These are phyloP conservation scores for Candida orba DNA, from an alignment of 805 yeast species.

Conservation along the genomic window DNA sequence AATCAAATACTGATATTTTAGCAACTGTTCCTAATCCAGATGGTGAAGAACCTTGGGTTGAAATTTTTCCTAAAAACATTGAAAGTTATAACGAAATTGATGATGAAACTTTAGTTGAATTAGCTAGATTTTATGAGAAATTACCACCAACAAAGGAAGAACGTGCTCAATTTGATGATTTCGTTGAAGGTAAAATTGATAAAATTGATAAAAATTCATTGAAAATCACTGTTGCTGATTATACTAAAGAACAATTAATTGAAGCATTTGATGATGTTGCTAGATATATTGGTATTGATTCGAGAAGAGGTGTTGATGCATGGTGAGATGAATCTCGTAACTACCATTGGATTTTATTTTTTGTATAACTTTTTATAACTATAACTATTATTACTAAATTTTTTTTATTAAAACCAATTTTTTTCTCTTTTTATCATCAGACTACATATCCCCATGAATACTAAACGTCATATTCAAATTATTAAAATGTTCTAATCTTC, in stretches of 20 bases:
- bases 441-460: too few species aligned
- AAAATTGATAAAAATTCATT: conserved; percentile 28
- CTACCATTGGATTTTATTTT: too few species aligned
- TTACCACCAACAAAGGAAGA: conserved; percentile 58
- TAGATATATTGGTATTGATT: conserved; percentile 55
- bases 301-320: conserved; percentile 43
- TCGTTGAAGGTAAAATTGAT: conserved; percentile 42
- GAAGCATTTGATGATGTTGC: conserved; percentile 58
- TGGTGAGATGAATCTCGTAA: conserved; percentile 31
- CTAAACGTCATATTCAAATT: too few species aligned
- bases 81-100: conserved; percentile 42
- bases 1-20: conserved; percentile 36
- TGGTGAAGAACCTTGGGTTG: conserved; percentile 56
- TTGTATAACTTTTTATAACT: conserved; percentile 18
- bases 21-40: conserved; percentile 74
- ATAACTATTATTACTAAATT: conserved; percentile 2
- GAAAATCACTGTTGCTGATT: conserved; percentile 23
- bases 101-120: conserved; percentile 39
- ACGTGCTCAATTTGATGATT: conserved; percentile 42
- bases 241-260: conserved; percentile 41
- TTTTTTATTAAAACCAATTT: conserved; percentile 9
- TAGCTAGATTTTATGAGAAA: conserved; percentile 71
- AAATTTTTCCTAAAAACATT: conserved; percentile 51
- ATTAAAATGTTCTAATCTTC: conserved; percentile 46
- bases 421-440: background rate